Conservation (phyloP, 331 rosid genomes). For the Phaseolus coccineus region DNA sequence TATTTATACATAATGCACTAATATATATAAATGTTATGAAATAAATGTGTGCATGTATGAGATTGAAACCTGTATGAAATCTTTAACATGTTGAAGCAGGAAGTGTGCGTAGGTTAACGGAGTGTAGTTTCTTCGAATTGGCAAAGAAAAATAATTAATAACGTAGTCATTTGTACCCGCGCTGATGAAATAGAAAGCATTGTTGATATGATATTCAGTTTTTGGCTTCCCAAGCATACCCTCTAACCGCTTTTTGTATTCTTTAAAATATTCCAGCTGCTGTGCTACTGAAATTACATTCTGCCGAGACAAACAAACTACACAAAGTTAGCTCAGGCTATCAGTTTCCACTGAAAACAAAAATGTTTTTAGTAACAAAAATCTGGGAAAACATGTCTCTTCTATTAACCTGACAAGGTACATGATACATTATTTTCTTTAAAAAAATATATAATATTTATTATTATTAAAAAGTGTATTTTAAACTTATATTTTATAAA, state of each 20-base stretch:
- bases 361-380: background rate
- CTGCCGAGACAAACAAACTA: slow-evolving; percentile 45
- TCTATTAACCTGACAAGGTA: background rate
- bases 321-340: background rate
- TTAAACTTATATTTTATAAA: no score
- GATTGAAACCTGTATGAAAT: slow-evolving; percentile 62
- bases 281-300: slow-evolving; percentile 59
- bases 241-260: slow-evolving; percentile 60
- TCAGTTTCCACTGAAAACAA: background rate
- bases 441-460: no score
- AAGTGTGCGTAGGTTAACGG: slow-evolving; percentile 52
- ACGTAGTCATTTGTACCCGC: slow-evolving; percentile 84
- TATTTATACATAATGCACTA: no score
- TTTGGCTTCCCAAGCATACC: slow-evolving; percentile 49
- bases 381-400: background rate
- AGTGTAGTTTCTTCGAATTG: slow-evolving; percentile 52
- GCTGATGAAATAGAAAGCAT: slow-evolving; percentile 62
- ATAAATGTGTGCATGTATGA: background rate
- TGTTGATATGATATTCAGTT: slow-evolving; percentile 53
- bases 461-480: no score
- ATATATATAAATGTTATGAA: no score
- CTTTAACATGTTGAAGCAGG: slow-evolving; percentile 52
- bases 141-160: slow-evolving; percentile 61
- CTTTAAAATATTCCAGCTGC: slow-evolving; percentile 68
- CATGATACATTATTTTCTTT: background rate